Conservation (phyloP, 352 stramenopile species). For the Phytophthora pisi region DNA sequence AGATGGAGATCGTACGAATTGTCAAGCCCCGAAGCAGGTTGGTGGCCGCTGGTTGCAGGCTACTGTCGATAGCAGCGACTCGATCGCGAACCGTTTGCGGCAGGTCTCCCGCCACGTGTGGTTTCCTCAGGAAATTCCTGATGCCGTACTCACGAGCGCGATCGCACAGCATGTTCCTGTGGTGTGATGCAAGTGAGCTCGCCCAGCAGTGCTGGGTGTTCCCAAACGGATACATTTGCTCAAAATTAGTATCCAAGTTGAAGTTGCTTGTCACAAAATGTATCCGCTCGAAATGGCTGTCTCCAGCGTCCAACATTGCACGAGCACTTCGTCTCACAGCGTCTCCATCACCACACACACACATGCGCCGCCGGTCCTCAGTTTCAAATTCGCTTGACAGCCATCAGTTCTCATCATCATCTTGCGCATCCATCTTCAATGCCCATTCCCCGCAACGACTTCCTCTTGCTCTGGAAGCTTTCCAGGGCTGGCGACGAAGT, state of each 20-base stretch:
- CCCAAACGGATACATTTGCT: slow-evolving; percentile 15
- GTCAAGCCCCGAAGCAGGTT: too few species aligned
- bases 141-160: not conserved
- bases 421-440: slow-evolving; percentile 7
- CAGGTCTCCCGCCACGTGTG: slow-evolving; percentile 9
- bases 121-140: not conserved
- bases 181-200: not conserved
- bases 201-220: slow-evolving; percentile 23
- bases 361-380: slow-evolving; percentile 1
- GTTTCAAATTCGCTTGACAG: slow-evolving; percentile 18
- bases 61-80: not conserved
- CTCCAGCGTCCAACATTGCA: slow-evolving; percentile 26
- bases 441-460: slow-evolving; percentile 39
- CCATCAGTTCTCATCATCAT: not conserved
- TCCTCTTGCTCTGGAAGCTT: slow-evolving; percentile 37
- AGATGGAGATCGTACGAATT: too few species aligned
- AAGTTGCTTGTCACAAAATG: slow-evolving; percentile 35
- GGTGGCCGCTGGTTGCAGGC: not conserved
- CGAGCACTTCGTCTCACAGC: slow-evolving; percentile 9
- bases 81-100: too few species aligned
- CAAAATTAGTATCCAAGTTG: slow-evolving; percentile 7
- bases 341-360: slow-evolving; percentile 1
- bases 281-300: slow-evolving; percentile 29
- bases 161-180: not conserved
- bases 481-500: slow-evolving; percentile 34